These are phyloP conservation scores for Saturnispora quitensis DNA, from an alignment of 805 yeast species.

Conservation along the genomic window DNA sequence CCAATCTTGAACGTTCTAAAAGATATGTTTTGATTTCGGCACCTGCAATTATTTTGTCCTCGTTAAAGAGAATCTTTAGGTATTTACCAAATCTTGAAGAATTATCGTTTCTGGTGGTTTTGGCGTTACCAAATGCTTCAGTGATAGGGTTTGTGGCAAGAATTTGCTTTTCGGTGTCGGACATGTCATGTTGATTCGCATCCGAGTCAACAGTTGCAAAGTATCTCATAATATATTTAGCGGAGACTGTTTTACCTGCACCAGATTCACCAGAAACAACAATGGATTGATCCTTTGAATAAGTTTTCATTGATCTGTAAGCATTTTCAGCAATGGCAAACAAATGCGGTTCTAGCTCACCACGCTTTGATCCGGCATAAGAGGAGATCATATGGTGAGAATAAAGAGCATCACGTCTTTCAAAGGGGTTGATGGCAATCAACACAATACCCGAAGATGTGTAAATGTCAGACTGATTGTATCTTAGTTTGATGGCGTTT, in stretches of 20 bases:
- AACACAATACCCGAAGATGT: constrained; percentile 95
- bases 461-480: constrained; percentile 82
- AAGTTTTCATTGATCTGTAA: constrained; percentile 85
- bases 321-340: constrained; percentile 98
- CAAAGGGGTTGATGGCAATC: constrained; percentile 95
- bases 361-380: constrained; percentile 85
- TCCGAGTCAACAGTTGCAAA: constrained; percentile 83
- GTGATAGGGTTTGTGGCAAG: constrained; percentile 94
- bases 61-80: constrained; percentile 79
- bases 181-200: constrained; percentile 51
- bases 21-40: constrained; percentile 90
- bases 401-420: constrained; percentile 81
- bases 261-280: constrained; percentile 98
- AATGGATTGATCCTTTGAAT: constrained; percentile 81
- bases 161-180: constrained; percentile 86
- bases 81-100: constrained; percentile 97
- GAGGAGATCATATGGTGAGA: constrained; percentile 91
- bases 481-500: constrained; percentile 85
- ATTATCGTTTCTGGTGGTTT: constrained; percentile 93
- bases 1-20: constrained; percentile 88
- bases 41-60: constrained; percentile 72
- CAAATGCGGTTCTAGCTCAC: constrained; percentile 93
- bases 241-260: constrained; percentile 97
- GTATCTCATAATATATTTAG: constrained; percentile 94
- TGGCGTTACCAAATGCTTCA: constrained; percentile 98